A percentile compares a stretch with the other conserved stretches of the same genome.
Conservation (phyloP, 306 rosid genomes). For the Calophaca sinica region DNA sequence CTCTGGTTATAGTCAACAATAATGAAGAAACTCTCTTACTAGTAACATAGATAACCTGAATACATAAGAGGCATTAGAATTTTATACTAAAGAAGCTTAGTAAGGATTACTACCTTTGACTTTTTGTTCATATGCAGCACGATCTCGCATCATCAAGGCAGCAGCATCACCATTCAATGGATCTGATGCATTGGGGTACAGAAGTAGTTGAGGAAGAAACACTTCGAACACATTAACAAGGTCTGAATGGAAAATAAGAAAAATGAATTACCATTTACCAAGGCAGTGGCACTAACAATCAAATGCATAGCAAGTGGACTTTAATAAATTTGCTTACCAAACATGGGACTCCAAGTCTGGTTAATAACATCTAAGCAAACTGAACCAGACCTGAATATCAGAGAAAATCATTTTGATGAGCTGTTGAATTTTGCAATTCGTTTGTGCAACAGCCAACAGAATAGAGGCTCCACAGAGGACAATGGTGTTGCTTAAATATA, state of each 20-base stretch:
- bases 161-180: slow-evolving; percentile 94
- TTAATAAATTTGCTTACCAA: slow-evolving; percentile 57
- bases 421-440: slow-evolving; percentile 26
- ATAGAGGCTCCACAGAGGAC: slow-evolving; percentile 14
- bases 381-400: slow-evolving; percentile 80
- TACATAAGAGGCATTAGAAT: slow-evolving; percentile 26
- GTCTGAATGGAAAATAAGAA: slow-evolving; percentile 58
- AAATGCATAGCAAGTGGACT: slow-evolving; percentile 2
- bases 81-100: slow-evolving; percentile 26
- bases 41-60: neutral
- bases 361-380: slow-evolving; percentile 94
- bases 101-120: slow-evolving; percentile 71
- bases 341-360: slow-evolving; percentile 98
- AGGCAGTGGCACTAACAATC: slow-evolving; percentile 22
- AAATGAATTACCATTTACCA: slow-evolving; percentile 16
- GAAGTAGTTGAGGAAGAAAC: slow-evolving; percentile 94
- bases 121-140: slow-evolving; percentile 71
- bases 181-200: slow-evolving; percentile 89
- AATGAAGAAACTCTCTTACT: slow-evolving; percentile 14
- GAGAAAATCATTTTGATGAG: slow-evolving; percentile 44
- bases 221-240: slow-evolving; percentile 85
- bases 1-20: neutral
- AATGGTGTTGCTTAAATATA: slow-evolving; percentile 18
- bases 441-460: slow-evolving; percentile 26
- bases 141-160: slow-evolving; percentile 83